Base-by-base conservation (phyloP, 1,139 yeast genomes). In the Scheffersomyces lignicola region DNA sequence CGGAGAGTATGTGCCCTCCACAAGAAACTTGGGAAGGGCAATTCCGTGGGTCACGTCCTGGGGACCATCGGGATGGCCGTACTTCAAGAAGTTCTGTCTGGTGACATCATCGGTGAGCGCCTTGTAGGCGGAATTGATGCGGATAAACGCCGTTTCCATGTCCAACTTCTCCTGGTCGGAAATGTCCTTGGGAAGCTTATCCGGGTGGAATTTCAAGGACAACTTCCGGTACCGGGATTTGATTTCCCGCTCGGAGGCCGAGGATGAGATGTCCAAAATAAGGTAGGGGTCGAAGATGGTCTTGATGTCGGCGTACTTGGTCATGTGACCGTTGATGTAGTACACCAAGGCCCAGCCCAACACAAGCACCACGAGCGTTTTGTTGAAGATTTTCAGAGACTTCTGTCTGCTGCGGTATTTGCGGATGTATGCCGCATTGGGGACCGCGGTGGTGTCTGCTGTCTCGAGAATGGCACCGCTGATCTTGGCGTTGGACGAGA, bases 51-150 rank as follows among this genome's bases (percentile, higher is more conserved):
- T 69, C n/a, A 85, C 73, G 31, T 87, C 87, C 59, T 88, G 96
- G 33, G 95, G 96, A 26, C 98, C 98, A 63, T 94, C 98, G 5
- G 99, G 99, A 57, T 94, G 96, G 31, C 99, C 99, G 54, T 83
- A 92, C 51, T 78, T 82, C 53, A 83, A 67, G 57, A 77, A 90
- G 58, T 94, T 94, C 46, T 85, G 87, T 51, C 81, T 81, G 8
- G 89, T 80, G 22, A 73, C 78, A 47, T 87, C 96, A 60, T 94
- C 98, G 9, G 98, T 94, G 47, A 94, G 74, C 0, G 98, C 88
- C 60, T 89, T 86, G 63, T 94, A 89, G 18, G 99, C 99, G 60
- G 87, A 85, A 41, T 89, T 84, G 52, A 94, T 84, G 47, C 78
- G 73, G 31, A 90, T 94, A 60, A 80, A 92, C 35, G 77, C 76